Base-by-base conservation (phyloP, 139 green algal genomes). In the Parachlorella kessleri region DNA sequence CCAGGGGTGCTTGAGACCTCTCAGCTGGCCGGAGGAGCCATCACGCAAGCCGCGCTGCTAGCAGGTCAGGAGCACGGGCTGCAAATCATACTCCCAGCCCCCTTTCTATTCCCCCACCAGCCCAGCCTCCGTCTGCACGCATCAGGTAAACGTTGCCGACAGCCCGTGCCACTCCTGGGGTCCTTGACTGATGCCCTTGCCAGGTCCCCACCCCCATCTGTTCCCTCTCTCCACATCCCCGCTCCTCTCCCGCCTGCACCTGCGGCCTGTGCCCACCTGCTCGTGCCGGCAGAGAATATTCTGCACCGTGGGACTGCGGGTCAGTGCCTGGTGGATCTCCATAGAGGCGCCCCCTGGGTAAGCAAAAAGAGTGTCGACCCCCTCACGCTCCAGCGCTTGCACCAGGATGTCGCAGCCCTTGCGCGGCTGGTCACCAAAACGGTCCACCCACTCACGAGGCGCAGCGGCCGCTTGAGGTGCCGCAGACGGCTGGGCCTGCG, bases 241-340 rank as follows among this genome's bases (percentile, higher is more conserved):
- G 26, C 28, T 9, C 63, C 26, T 69, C 26, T 1, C 63, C 32
- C 18, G 39, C 28, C 0, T 79, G 10, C 66, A 73, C 18, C n/a
- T 59, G 48, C 48, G 48, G 14, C 48, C 14, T 14, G 48, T 33
- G 5, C 85, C 1, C 68, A 94, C 93, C 91, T 99, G 96, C 85
- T 99, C 97, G 79, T 99, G 97, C 6, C 97, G 86, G 90, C 97
- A 99, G 28, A 99, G 91, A 76, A 98, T 94, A 90, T 99, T 99
- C 37, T 82, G 71, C 59, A 99, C 94, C 35, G 66, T 89, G n/a
- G 89, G 70, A 18, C 88, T 95, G 64, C 95, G 89, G 9, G 97
- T 99, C 3, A 99, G 90, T 0, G 97, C 95, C 91, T 99, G 97
- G 84, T 99, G 97, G 80, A 99, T 99, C 83, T 99, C 97, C 97